Conservation (phyloP, 495 filamentous ascomycete genomes). For the Podospora pseudoanserina region DNA sequence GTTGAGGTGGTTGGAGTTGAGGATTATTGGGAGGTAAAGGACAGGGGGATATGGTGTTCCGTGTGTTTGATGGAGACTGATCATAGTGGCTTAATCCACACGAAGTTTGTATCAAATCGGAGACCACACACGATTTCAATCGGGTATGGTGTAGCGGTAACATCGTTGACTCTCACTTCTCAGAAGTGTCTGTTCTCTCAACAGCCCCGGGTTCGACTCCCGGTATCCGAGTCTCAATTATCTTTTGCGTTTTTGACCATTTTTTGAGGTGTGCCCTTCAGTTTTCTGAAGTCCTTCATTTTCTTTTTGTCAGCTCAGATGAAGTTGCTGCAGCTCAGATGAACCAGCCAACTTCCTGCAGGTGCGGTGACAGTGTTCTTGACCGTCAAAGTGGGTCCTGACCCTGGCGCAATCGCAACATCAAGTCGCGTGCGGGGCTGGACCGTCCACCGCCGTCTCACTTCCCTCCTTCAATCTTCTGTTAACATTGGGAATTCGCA, state of each 20-base stretch:
- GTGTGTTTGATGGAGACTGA: too few species aligned
- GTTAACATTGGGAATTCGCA: not conserved
- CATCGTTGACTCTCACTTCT: slow-evolving; percentile 7
- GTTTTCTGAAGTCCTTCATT: not conserved
- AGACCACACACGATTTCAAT: not conserved
- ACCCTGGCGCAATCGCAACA: not conserved
- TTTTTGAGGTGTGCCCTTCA: not conserved
- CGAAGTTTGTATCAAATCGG: not conserved
- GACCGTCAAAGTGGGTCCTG: not conserved
- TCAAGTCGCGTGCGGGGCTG: not conserved
- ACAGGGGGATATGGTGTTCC: too few species aligned
- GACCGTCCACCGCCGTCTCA: not conserved
- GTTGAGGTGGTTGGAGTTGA: slow-evolving; percentile 45
- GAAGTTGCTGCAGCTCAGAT: not conserved
- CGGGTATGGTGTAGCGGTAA: slow-evolving; percentile 7
- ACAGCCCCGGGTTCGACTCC: slow-evolving; percentile 6
- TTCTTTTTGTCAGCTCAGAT: not conserved
- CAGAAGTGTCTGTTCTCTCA: slow-evolving; percentile 6
- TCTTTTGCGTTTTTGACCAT: not conserved
- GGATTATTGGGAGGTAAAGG: slow-evolving; percentile 38
- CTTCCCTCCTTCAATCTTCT: not conserved
- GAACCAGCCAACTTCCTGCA: too few species aligned
- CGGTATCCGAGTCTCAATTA: slow-evolving; percentile 4
- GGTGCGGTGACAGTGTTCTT: not conserved
- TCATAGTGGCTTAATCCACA: too few species aligned